Evolutionary conservation across 116 monocot genomes (phyloP), one percentile per base, ranked within the genome.

Genomic region (Posidonia oceanica): DNA sequence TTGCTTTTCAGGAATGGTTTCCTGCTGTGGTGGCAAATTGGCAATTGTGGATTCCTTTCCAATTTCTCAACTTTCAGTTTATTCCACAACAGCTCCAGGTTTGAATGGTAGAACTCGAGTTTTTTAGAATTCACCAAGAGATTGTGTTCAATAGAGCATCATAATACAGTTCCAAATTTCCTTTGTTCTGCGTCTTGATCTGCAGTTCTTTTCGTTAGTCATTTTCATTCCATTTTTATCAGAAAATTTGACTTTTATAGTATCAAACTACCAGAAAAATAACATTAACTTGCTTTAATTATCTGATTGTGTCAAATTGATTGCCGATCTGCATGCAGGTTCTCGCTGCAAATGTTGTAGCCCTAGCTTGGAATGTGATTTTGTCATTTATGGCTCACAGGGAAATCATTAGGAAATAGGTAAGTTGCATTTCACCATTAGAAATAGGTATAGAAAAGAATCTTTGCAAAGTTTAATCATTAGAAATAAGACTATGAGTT

Each of bases 41-140:
- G 97, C 93, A 97, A 61, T 68, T 97, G 36, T 97, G 97, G 93
- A 89, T 97, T 61, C 97, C 97, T 10, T 97, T 97, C 63, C 97
- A 97, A 71, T 97, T 97, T 80, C 89, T 97, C 36, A 92, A 92
- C 71, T 97, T 97, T 52, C 81, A 71, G 71, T 93, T 97, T 79
- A 90, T 97, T 59, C 97, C 97, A 5, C 97, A 97, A 48, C 83
- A 89, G 53, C 82, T 93, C 77, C 92, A 97, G 93, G 97, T 97
- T 68, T 68, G 55, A 8, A 39, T 40, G 53, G 3, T 68, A 44
- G 12, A 0, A 56, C 63, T 16, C 15, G 63, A 48, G 39, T 42
- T 14, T 67, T 52, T 23, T 54, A 5, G 2, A 13, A 1, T 53
- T 36, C 52, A 29, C 13, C 18, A 12, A 23, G 14, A 36, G 36